Evolutionary conservation across 148 eudicot genomes (phyloP).

Genomic region (Rhododendron mucronatum): DNA sequence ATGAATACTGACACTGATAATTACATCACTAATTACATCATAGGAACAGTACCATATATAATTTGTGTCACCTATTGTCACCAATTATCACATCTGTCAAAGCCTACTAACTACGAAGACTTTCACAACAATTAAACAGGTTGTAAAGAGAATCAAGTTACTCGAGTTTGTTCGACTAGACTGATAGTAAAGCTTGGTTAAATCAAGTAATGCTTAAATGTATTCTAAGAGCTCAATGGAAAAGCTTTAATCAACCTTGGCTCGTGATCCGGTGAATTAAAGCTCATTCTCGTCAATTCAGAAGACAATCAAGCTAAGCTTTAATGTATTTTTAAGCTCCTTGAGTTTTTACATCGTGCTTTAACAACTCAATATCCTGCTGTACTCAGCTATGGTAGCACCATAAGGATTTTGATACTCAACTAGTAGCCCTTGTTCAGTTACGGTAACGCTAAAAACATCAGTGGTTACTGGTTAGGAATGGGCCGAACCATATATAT

Average conservation of each 20-base stretch:
- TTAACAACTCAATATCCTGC: background rate
- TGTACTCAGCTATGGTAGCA: background rate
- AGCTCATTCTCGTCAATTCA: background rate
- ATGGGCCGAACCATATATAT: too few relatives aligned
- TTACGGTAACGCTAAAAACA: too few relatives aligned
- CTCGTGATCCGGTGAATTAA: background rate
- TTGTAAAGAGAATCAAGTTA: background rate
- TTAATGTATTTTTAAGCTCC: background rate
- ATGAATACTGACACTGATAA: too few relatives aligned
- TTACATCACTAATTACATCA: too few relatives aligned
- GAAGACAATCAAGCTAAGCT: background rate
- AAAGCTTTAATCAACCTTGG: background rate
- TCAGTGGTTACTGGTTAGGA: too few relatives aligned
- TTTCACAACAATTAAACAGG: too few relatives aligned
- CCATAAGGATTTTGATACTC: background rate
- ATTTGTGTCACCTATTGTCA: too few relatives aligned
- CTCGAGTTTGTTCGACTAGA: background rate
- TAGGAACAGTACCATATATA: too few relatives aligned
- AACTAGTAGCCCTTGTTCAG: background rate
- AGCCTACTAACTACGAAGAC: too few relatives aligned
- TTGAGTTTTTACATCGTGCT: background rate
- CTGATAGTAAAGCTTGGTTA: background rate
- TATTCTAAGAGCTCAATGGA: background rate
- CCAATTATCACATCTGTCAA: too few relatives aligned
- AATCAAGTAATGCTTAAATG: background rate